Evolutionary conservation across 345 rosid species (phyloP), one percentile per base, ranked within the genome.

Genomic region (Gossypium stocksii): DNA sequence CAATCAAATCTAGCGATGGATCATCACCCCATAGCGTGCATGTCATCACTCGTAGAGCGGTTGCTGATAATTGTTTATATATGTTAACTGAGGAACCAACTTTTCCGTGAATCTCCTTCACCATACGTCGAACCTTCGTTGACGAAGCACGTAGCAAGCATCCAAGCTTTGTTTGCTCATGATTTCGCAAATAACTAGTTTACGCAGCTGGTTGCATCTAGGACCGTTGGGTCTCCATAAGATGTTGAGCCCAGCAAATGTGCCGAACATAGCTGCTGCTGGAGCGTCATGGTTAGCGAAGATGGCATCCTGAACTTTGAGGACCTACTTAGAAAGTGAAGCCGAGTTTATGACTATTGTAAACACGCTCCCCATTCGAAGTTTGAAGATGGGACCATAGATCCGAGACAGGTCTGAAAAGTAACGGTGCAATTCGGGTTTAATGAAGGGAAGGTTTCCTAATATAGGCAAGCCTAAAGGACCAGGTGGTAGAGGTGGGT

Each of bases 271-370:
- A 9, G 22, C 80, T 0, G 73, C 83, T 58, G 63, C 3, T 1
- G 63, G 83, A 4, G 61, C 71, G 34, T 85, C 87, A 9, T 66
- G 87, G 80, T 86, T 86, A 19, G 91, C 78, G 67, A 88, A 86
- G 17, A 72, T 79, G 71, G 57, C 57, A 61, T 86, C 91, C 4
- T 85, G 81, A 5, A 86, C 88, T 71, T 81, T 81, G 9, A 86
- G 75, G 56, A 88, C 76, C 62, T 84, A 80, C 0, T 75, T 76
- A 17, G 82, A 83, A 65, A 82, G 60, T 15, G 74, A 67, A 0
- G 84, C 76, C 0, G 86, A 83, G 9, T 73, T 82, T 7, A 85
- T 19, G 0, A 85, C 80, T 6, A 85, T 59, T 0, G 77, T 75
- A 1, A 74, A 74, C 69, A 76, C 80, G 11, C 25, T 79, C 4